Conservation (phyloP, 306 rosid genomes). For the Senna siamea region DNA sequence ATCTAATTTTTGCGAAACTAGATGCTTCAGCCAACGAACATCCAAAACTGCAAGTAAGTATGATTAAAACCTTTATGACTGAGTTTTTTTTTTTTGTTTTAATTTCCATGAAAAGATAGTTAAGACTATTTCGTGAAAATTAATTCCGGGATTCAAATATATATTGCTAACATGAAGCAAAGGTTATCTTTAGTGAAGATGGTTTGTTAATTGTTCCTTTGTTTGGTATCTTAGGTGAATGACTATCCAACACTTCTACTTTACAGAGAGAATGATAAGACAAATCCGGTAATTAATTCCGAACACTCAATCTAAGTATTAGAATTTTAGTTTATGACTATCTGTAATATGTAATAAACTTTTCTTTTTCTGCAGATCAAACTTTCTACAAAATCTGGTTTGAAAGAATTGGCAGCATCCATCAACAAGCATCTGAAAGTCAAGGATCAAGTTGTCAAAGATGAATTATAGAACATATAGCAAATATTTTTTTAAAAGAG, state of each 20-base stretch:
- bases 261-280: slow-evolving; percentile 64
- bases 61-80: background rate
- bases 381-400: slow-evolving; percentile 69
- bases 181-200: slow-evolving; percentile 33
- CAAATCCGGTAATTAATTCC: slow-evolving; percentile 68
- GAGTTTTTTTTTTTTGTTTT: slow-evolving; percentile 9
- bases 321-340: slow-evolving; percentile 1
- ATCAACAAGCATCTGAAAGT: slow-evolving; percentile 67
- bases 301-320: background rate
- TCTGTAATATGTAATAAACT: background rate
- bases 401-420: slow-evolving; percentile 85
- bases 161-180: slow-evolving; percentile 11
- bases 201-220: slow-evolving; percentile 7
- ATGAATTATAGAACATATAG: slow-evolving; percentile 64
- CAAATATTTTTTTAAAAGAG: slow-evolving; percentile 10
- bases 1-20: slow-evolving; percentile 66
- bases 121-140: slow-evolving; percentile 14
- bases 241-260: slow-evolving; percentile 84
- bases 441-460: slow-evolving; percentile 55
- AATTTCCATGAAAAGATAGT: slow-evolving; percentile 6
- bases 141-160: slow-evolving; percentile 14
- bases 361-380: slow-evolving; percentile 61
- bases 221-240: slow-evolving; percentile 57
- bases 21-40: slow-evolving; percentile 89
- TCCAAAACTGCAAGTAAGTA: slow-evolving; percentile 77